Percentiles rank a stretch among this genome's conserved stretches.
These are phyloP conservation scores for Eutypella sp. DNA, from an alignment of 2,329 filamentous ascomycete species.

Conservation along the genomic window DNA sequence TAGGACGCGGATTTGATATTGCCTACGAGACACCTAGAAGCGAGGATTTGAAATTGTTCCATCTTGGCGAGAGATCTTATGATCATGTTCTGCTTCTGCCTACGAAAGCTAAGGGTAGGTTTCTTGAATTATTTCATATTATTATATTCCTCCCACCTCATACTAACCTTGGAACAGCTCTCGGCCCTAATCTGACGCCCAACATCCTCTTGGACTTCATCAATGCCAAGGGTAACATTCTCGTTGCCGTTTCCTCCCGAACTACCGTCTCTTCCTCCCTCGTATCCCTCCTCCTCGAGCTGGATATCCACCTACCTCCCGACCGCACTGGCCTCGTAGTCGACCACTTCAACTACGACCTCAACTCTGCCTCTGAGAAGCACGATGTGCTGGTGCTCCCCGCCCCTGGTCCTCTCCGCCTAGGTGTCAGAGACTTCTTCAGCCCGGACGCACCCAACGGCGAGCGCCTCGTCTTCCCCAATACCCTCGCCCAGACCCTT, in stretches of 20 bases:
- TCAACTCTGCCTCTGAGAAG: slow-evolving; percentile 66
- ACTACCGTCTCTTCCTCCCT: slow-evolving; percentile 66
- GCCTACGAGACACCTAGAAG: slow-evolving; percentile 80
- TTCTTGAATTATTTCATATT: too few species aligned
- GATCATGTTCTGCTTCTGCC: slow-evolving; percentile 90
- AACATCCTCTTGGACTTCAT: slow-evolving; percentile 85
- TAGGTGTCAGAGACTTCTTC: slow-evolving; percentile 75
- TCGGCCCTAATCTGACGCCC: slow-evolving; percentile 83
- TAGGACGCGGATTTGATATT: slow-evolving; percentile 79
- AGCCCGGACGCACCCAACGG: slow-evolving; percentile 49
- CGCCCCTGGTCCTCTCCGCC: slow-evolving; percentile 58
- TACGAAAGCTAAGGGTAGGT: slow-evolving; percentile 77
- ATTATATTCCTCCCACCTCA: too few species aligned
- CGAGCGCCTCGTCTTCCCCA: slow-evolving; percentile 72
- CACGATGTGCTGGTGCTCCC: slow-evolving; percentile 86
- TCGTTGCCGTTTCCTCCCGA: slow-evolving; percentile 75
- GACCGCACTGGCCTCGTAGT: slow-evolving; percentile 83
- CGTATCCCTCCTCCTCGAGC: slow-evolving; percentile 74
- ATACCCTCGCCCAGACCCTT: slow-evolving; percentile 73
- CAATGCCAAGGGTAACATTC: slow-evolving; percentile 85
- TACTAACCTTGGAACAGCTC: too few species aligned
- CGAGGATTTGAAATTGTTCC: slow-evolving; percentile 71
- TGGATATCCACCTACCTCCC: slow-evolving; percentile 81
- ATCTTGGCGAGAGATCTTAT: slow-evolving; percentile 80
- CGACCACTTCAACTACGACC: slow-evolving; percentile 95